Percentiles rank a stretch among this genome's conserved stretches.
These are phyloP conservation scores for Ophiostoma ips DNA, from an alignment of 2,329 filamentous ascomycete genomes.

Conservation along the genomic window DNA sequence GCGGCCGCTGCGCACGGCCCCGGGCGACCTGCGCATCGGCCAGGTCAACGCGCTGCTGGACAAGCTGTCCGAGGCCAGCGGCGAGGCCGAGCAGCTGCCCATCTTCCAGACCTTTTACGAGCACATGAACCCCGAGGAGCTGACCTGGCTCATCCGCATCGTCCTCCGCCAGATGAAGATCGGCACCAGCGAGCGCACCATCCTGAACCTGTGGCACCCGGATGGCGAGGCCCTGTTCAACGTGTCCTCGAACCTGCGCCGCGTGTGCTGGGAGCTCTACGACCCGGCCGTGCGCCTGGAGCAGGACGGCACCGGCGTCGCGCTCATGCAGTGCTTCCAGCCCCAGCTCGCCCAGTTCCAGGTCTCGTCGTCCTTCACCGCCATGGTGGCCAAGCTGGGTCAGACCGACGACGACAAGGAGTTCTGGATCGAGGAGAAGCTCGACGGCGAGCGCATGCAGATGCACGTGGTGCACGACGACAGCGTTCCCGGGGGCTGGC, in stretches of 20 bases:
- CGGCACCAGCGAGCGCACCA: slow-evolving; percentile 73
- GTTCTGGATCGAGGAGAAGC: slow-evolving; percentile 97
- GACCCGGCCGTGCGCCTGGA: slow-evolving; percentile 61
- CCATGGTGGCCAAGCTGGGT: slow-evolving; percentile 57
- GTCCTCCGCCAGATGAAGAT: slow-evolving; percentile 66
- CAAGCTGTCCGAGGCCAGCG: slow-evolving; percentile 56
- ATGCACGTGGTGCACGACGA: slow-evolving; percentile 75
- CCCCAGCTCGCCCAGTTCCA: slow-evolving; percentile 91
- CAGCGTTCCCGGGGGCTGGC: slow-evolving; percentile 49
- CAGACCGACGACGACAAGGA: slow-evolving; percentile 55
- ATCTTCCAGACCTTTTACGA: slow-evolving; percentile 77
- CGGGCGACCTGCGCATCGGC: slow-evolving; percentile 69
- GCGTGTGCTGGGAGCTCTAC: slow-evolving; percentile 88
- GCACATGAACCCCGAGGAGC: slow-evolving; percentile 82
- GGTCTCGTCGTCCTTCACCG: slow-evolving; percentile 61
- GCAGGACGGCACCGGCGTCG: slow-evolving; percentile 59
- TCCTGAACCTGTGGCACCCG: slow-evolving; percentile 71
- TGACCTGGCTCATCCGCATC: slow-evolving; percentile 91
- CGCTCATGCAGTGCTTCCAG: slow-evolving; percentile 89
- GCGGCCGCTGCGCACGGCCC: slow-evolving; percentile 57
- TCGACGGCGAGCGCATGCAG: slow-evolving; percentile 95
- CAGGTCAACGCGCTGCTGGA: slow-evolving; percentile 85
- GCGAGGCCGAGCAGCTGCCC: slow-evolving; percentile 70
- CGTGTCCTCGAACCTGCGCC: slow-evolving; percentile 75
- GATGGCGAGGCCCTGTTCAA: slow-evolving; percentile 70